Evolutionary conservation across 495 filamentous ascomycete species (phyloP), one percentile per base, ranked within the genome.

Genomic region (Monascus purpureus): DNA sequence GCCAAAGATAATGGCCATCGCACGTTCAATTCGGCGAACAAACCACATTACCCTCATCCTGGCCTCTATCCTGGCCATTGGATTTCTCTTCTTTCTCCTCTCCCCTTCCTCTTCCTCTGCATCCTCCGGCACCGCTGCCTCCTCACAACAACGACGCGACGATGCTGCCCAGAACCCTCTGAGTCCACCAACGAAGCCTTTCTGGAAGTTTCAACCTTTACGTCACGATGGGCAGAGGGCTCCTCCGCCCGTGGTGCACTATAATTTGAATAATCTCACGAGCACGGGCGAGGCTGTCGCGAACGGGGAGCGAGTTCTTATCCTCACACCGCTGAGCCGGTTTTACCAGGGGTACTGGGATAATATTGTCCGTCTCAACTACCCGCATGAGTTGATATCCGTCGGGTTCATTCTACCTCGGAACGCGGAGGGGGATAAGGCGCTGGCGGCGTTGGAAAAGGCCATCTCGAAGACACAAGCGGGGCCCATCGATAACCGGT

Each of bases 291-390:
- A 80, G 40, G 77, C 90, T 2, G 61, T 80, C 32, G 68, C 52
- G 24, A 88, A 92, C 49, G 61, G 74, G 40, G 90, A 97, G 59
- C 83, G 73, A 6, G 67, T 97, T 37, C 75, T 96, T 27, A 79
- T 97, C 50, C 72, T 96, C 37, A 96, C 90, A 0, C 90, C 90
- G 2, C 74, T 96, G 48, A 81, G 83, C 26, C 71, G 79, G 44
- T 97, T 96, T 61, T 96, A 94, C 57, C 76, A 79, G 41, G 77
- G 63, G 40, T 96, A 94, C 65, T 96, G 92, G 92, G 79, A 87
- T 42, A 96, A 96, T 50, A 63, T 97, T n/a, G 57, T 82, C 25
- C 70, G 72, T 40, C 63, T 97, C 28, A 66, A 55, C 45, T 97
- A 94, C 52, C 92, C 90, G 6, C 92, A 93, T 59, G 84, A 93